Evolutionary conservation across 2,329 filamentous ascomycete genomes (phyloP).

Genomic region (Hypoxylon sp.): DNA sequence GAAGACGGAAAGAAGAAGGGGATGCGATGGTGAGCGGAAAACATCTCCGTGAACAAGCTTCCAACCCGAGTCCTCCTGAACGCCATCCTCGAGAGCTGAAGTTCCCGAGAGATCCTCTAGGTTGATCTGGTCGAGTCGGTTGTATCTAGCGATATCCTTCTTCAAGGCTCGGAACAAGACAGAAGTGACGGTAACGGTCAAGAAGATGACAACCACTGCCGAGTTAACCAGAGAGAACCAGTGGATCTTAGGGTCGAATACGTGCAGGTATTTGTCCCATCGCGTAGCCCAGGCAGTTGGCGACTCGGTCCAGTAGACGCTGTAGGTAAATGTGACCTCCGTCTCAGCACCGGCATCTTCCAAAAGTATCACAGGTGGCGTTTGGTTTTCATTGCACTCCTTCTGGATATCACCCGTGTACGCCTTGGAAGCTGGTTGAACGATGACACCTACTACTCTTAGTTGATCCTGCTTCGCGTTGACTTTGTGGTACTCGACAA

Average conservation of each 20-base stretch:
- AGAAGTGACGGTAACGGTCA: conserved; percentile 91
- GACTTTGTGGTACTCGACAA: conserved; percentile 90
- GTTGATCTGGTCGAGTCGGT: conserved; percentile 89
- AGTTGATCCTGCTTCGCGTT: conserved; percentile 71
- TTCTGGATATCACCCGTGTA: conserved; percentile 59
- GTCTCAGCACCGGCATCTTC: conserved; percentile 65
- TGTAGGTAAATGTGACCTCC: conserved; percentile 87
- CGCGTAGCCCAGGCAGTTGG: conserved; percentile 91
- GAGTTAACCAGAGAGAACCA: conserved; percentile 99
- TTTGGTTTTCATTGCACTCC: conserved; percentile 69
- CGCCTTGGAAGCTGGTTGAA: conserved; percentile 80
- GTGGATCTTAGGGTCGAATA: conserved; percentile 97
- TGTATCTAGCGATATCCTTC: conserved; percentile 97
- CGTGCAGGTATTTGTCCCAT: conserved; percentile 98
- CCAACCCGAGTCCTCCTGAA: conserved; percentile 98
- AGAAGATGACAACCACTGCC: conserved; percentile 90
- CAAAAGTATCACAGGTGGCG: conserved; percentile 67
- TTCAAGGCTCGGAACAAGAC: conserved; percentile 86
- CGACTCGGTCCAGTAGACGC: conserved; percentile 87
- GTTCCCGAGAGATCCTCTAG: conserved; percentile 88
- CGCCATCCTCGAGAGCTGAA: conserved; percentile 83
- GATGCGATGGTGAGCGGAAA: conserved; percentile 85
- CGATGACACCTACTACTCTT: conserved; percentile 90
- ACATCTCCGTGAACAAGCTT: conserved; percentile 98
- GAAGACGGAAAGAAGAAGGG: conserved; percentile 84